Evolutionary conservation across 192 early-diverging fungal genomes (phyloP), one percentile per base, ranked within the genome.

Genomic region (Funneliformis mosseae): DNA sequence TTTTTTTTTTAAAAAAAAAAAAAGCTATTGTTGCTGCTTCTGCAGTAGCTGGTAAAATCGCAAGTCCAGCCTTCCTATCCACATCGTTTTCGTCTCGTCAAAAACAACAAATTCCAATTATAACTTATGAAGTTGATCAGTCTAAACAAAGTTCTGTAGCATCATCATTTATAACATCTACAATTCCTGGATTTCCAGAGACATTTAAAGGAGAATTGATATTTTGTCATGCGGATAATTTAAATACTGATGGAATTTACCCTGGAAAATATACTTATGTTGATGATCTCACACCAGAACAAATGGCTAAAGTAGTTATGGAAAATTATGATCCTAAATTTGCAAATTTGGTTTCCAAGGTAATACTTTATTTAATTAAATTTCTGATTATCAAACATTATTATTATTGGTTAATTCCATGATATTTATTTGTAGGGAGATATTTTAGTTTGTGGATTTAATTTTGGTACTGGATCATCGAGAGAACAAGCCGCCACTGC

Each of bases 181-280:
- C 91, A 3, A 87, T 96, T 41, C 84, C 84, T 41, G 95, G 94
- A 21, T 99, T 99, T 84, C 92, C 93, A 3, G 79, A 88, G 5
- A 83, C 84, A 25, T 91, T 97, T 69, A 83, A 81, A 25, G 98
- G 97, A 69, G 95, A 97, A 77, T 82, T 99, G 10, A 50, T 99
- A 27, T 98, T 97, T 83, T 93, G 94, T 78, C 93, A 92, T 21
- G 91, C 91, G 8, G 97, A 99, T 88, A 99, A 99, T 85, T 89
- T 99, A 74, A 98, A 98, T 88, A 99, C 98, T 9, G 98, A 99
- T 87, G 98, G 95, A 45, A 98, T 98, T 74, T 99, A 99, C 81
- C 95, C 98, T 7, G 97, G 98, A 59, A 97, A 97, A 82, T 99
- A 98, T 88, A 99, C 97, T 5, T 99, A 99, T 83, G 92, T 96